Base-by-base conservation (phyloP, 1,139 yeast species). In the Sugiyamaella japonica region DNA sequence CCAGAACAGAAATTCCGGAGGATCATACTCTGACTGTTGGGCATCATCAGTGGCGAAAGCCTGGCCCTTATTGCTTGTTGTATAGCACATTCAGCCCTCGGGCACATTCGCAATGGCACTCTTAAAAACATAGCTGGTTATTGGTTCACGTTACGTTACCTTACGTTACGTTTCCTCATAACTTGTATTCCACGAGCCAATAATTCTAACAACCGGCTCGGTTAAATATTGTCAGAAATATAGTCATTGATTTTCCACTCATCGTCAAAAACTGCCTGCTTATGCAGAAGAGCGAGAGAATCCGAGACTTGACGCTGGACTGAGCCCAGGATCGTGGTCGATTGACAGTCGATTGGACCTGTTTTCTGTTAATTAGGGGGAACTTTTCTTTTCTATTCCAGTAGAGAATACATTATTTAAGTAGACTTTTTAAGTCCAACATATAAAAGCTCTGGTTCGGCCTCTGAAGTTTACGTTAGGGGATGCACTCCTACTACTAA, bases 361-460 rank as follows among this genome's bases (percentile, higher is more conserved):
- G 36, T 31, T 31, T 31, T 31, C 36, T 31, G 7, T 10, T 9
- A 5, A 37, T 5, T 37, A 9, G 41, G 10, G n/a, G n/a, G n/a
- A n/a, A n/a, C n/a, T n/a, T n/a, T n/a, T n/a, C 29, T 38, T 39
- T 13, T 48, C 34, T 39, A 29, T 48, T 48, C 29, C 31, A 10
- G 20, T 13, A 29, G 6, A 20, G 25, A 4, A 38, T 13, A 13
- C 13, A 37, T 31, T 32, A 51, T 51, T 51, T 61, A 55, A 28
- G 50, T 12, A 48, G 46, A 37, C 56, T 55, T 50, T 56, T 58
- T 53, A 53, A 56, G 44, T 39, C 57, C 62, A 48, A 63, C 50
- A 38, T 64, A 53, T 52, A 63, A 53, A 15, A 56, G 48, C 55
- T 62, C 55, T 42, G 66, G 55, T 43, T 64, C 68, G 43, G 50